phyloP scores from a whole-genome alignment of 2,329 filamentous ascomycete species.

The Pseudocercospora fuligena region DNA sequence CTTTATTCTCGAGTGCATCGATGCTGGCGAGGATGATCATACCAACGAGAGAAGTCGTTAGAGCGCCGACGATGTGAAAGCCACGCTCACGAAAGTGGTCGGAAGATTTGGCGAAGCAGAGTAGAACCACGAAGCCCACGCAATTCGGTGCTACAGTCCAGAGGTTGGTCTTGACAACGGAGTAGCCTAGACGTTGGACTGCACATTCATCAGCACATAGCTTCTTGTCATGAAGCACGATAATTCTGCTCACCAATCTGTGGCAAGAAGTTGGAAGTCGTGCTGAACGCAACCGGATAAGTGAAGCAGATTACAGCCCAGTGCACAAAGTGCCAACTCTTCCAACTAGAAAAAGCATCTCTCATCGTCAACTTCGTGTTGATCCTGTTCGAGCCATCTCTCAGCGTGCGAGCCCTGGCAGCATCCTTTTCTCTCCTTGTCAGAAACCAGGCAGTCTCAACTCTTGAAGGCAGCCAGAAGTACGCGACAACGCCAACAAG shows the following conservation, averaged over 20 bases:
- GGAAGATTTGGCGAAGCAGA: not conserved
- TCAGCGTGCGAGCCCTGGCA: not conserved
- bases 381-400: not conserved
- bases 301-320: not conserved
- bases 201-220: not conserved
- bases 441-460: not conserved
- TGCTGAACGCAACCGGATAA: not conserved
- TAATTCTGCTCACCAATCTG: not conserved
- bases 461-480: constrained; percentile 38
- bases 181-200: not conserved
- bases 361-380: not conserved
- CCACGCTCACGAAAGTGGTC: not conserved
- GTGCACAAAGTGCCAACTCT: not conserved
- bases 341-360: constrained; percentile 1
- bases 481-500: constrained; percentile 39
- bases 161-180: not conserved
- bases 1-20: not conserved
- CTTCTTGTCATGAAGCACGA: not conserved
- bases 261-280: not conserved
- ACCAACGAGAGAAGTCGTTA: not conserved
- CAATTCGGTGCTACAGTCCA: not conserved
- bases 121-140: not conserved
- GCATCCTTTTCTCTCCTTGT: not conserved
- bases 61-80: not conserved
- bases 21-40: not conserved